A percentile compares a stretch with the other conserved stretches of the same genome.
Conservation (phyloP, 2,329 filamentous ascomycete species). For the Curvularia hawaiiensis region DNA sequence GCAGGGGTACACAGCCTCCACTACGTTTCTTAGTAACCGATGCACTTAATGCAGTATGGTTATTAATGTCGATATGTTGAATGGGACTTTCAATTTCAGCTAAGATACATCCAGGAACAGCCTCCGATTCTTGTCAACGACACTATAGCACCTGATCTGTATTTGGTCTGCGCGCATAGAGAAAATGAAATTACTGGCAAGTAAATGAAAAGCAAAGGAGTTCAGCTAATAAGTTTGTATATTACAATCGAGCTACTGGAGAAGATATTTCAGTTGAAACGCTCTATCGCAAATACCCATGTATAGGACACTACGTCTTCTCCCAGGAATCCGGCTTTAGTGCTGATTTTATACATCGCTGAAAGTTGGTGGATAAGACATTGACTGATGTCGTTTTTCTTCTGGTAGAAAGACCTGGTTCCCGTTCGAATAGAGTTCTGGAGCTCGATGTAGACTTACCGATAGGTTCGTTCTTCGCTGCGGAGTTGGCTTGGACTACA, state of each 20-base stretch:
- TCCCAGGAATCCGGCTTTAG: neutral
- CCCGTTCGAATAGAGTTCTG: neutral
- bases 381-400: too few species aligned
- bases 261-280: neutral
- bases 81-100: too few species aligned
- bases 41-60: too few species aligned
- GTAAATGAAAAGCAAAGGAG: neutral
- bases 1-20: neutral
- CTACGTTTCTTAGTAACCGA: neutral
- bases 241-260: neutral
- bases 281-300: neutral
- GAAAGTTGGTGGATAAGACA: neutral
- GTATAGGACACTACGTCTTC: neutral
- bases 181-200: neutral
- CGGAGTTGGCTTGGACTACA: conserved; percentile 7
- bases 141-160: neutral
- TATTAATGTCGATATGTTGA: too few species aligned
- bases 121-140: too few species aligned
- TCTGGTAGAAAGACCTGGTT: neutral
- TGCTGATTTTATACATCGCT: neutral
- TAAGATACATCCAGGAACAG: too few species aligned
- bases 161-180: neutral
- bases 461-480: neutral
- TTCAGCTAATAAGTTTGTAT: neutral
- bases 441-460: neutral